Conservation (phyloP, 1,284 basidiomycete genomes). For the Austroboletus niveus region DNA sequence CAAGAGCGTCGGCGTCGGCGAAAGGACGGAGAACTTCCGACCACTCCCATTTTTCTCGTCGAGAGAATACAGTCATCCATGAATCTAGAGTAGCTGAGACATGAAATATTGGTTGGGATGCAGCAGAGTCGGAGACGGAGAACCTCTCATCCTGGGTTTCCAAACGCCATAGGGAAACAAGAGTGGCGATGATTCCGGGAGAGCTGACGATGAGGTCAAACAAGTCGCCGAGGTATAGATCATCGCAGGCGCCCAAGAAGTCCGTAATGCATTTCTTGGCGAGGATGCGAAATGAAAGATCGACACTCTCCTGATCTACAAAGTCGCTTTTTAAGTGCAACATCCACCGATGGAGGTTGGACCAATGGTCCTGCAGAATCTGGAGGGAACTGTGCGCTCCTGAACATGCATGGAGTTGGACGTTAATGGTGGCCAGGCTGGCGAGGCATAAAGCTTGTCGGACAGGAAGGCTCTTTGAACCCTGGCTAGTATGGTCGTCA, state of each 20-base stretch:
- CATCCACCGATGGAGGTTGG: slow-evolving; percentile 22
- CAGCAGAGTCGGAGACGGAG: slow-evolving; percentile 1
- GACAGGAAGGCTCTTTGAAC: slow-evolving; percentile 15
- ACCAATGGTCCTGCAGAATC: slow-evolving; percentile 19
- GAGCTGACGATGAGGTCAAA: slow-evolving; percentile 21
- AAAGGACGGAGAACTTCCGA: slow-evolving; percentile 26
- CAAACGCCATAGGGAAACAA: slow-evolving; percentile 31
- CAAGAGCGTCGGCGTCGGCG: slow-evolving; percentile 15
- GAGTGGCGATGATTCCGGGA: slow-evolving; percentile 19
- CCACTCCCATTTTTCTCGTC: slow-evolving; percentile 28
- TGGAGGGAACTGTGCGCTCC: slow-evolving; percentile 3
- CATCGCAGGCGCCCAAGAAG: slow-evolving; percentile 26
- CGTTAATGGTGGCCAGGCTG: slow-evolving; percentile 17
- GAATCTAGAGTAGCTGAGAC: slow-evolving; percentile 21
- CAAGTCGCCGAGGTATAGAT: slow-evolving; percentile 12
- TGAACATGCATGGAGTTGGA: background rate
- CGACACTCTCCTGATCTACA: slow-evolving; percentile 20
- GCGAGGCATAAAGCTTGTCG: slow-evolving; percentile 24
- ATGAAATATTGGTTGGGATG: slow-evolving; percentile 2
- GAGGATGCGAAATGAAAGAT: slow-evolving; percentile 22
- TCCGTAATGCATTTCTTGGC: slow-evolving; percentile 19
- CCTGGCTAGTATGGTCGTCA: slow-evolving; percentile 8
- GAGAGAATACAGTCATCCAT: slow-evolving; percentile 30
- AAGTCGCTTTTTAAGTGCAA: slow-evolving; percentile 27
- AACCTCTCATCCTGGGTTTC: slow-evolving; percentile 24